Evolutionary conservation across 495 filamentous ascomycete genomes (phyloP), one percentile per base, ranked within the genome.

Genomic region (Aspergillus heteromorphus): DNA sequence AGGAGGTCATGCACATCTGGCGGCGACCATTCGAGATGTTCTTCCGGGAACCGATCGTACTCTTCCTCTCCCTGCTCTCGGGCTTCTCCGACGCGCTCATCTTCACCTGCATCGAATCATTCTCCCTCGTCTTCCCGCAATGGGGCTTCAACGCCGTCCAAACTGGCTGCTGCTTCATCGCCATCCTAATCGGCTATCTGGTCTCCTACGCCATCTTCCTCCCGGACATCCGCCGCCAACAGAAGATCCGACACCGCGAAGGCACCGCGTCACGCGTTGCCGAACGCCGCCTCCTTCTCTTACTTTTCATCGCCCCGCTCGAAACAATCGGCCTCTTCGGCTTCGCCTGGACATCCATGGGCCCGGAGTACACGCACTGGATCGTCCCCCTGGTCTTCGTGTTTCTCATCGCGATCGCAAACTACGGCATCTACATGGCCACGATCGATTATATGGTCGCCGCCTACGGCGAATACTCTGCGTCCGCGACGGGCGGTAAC

Each of bases 391-490:
- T 81, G 69, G 67, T 86, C 17, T 84, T 83, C 42, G 72, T 73
- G 1, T 73, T 73, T 18, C 62, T 87, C n/a, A 83, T 88, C 51
- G 83, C 82, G 8, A 84, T 86, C 51, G 83, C 84, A 20, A 86
- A 87, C 60, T 87, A 87, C 57, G 74, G 77, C 43, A 87, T 88
- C 58, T 87, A 88, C 69, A 88, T 89, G 86, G 86, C 85, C 0
- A 89, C 88, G 0, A 87, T 91, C 53, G 87, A 92, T 58, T 92
- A 92, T 71, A 91, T 90, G 87, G 82, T 91, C n/a, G 83, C 80
- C 40, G 80, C 85, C 1, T 91, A 92, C 64, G 88, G 87, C 0
- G 85, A 84, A 0, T 91, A 89, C 65, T 83, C 86, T 21, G 86
- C 88, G 4, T 90, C 87, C 0, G 88, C 88, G 0, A 91, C 88